Conservation (phyloP, 2,329 filamentous ascomycete species). For the Paraphoma chrysanthemicola region DNA sequence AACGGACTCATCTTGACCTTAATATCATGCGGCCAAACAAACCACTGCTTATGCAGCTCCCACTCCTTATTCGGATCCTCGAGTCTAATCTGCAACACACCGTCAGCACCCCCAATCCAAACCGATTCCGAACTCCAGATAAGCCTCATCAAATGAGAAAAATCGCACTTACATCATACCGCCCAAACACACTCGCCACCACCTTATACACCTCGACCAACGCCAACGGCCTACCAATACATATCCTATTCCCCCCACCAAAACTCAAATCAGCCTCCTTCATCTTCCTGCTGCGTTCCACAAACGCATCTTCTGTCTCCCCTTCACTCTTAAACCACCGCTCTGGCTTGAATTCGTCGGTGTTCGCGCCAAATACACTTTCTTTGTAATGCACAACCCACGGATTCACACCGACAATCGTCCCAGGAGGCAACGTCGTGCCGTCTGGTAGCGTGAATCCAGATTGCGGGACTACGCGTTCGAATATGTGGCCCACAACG, state of each 20-base stretch:
- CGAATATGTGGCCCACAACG: constrained; percentile 38
- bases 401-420: constrained; percentile 42
- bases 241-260: constrained; percentile 38
- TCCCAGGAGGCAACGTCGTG: constrained; percentile 35
- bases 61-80: constrained; percentile 47
- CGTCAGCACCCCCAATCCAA: background rate
- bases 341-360: constrained; percentile 32
- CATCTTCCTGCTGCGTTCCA: constrained; percentile 32
- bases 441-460: constrained; percentile 29
- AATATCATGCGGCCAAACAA: constrained; percentile 47
- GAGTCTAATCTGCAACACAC: constrained; percentile 39
- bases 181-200: constrained; percentile 56
- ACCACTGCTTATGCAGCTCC: constrained; percentile 52
- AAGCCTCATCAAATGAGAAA: background rate
- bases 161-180: constrained; percentile 50
- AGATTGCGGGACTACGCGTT: constrained; percentile 36
- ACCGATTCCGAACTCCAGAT: background rate
- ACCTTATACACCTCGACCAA: constrained; percentile 55
- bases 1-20: constrained; percentile 30
- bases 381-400: constrained; percentile 34
- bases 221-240: constrained; percentile 37
- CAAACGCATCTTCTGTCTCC: constrained; percentile 22
- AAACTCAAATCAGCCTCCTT: constrained; percentile 45
- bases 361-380: constrained; percentile 26
- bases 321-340: constrained; percentile 39